Conservation (phyloP, 768 basidiomycete species). For the Amanita rubescens region DNA sequence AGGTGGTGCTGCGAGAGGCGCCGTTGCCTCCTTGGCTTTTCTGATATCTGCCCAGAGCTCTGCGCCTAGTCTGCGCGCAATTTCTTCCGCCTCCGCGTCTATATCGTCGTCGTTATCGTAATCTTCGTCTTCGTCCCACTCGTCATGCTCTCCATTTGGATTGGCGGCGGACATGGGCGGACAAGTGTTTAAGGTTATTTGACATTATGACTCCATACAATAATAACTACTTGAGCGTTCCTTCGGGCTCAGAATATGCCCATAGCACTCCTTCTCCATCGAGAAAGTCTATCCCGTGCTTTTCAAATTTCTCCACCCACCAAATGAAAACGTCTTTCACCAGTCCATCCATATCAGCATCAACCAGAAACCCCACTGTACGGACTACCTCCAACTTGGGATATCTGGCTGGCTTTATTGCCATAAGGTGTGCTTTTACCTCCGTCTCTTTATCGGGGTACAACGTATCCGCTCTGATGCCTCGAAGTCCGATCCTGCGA, state of each 20-base stretch:
- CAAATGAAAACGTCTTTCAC: constrained; percentile 45
- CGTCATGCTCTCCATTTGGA: constrained; percentile 16
- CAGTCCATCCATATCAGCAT: constrained; percentile 33
- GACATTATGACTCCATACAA: neutral
- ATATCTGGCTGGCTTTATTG: constrained; percentile 34
- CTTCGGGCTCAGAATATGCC: constrained; percentile 31
- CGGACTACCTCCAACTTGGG: constrained; percentile 40
- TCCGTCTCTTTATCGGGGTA: constrained; percentile 33
- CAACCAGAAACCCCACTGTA: constrained; percentile 41
- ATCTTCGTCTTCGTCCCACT: constrained; percentile 39
- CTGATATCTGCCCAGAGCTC: constrained; percentile 73
- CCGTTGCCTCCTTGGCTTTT: constrained; percentile 44
- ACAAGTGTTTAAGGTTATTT: constrained; percentile 3
- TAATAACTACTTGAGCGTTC: neutral
- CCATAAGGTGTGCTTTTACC: constrained; percentile 33
- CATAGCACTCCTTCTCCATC: constrained; percentile 51
- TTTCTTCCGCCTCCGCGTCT: constrained; percentile 67
- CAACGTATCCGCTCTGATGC: constrained; percentile 33
- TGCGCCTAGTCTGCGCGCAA: constrained; percentile 66
- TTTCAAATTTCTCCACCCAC: constrained; percentile 48
- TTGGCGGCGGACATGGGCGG: neutral
- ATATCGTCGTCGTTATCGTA: constrained; percentile 56
- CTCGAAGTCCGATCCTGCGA: constrained; percentile 40
- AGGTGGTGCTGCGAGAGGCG: constrained; percentile 9
- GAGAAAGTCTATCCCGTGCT: constrained; percentile 40